Conservation (phyloP, 164 flowering plant genomes). For the Liquidambar formosana region DNA sequence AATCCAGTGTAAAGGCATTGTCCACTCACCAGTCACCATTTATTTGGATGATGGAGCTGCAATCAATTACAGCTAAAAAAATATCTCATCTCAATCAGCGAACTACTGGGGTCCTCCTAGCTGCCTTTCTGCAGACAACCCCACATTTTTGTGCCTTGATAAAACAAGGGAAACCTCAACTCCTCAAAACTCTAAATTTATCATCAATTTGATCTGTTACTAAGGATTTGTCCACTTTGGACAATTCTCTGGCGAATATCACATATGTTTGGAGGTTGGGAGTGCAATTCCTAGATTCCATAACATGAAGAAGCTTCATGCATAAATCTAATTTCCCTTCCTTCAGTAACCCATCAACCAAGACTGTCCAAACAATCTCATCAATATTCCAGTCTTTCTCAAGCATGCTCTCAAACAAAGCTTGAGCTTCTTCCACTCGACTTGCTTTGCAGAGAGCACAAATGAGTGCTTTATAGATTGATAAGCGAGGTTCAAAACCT, state of each 20-base stretch:
- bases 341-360: constrained; percentile 72
- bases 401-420: constrained; percentile 55
- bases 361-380: constrained; percentile 80
- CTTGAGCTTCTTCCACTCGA: constrained; percentile 46
- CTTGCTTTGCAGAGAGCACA: constrained; percentile 51
- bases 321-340: constrained; percentile 53
- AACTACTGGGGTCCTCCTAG: constrained; percentile 1
- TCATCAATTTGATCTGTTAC: constrained; percentile 34
- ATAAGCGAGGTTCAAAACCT: constrained; percentile 43
- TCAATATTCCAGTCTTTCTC: constrained; percentile 54
- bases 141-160: too few species aligned
- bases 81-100: constrained; percentile 9
- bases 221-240: constrained; percentile 36
- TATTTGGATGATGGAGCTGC: background rate
- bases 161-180: too few species aligned
- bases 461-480: constrained; percentile 46
- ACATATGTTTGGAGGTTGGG: constrained; percentile 43
- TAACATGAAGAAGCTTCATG: constrained; percentile 51
- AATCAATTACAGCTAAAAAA: background rate
- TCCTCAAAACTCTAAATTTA: constrained; percentile 19
- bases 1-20: background rate
- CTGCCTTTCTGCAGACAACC: constrained; percentile 1
- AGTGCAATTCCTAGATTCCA: constrained; percentile 53
- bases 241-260: constrained; percentile 55
- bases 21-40: background rate